These are phyloP conservation scores for Tuber brumale DNA, from an alignment of 495 filamentous ascomycete genomes.

Conservation along the genomic window DNA sequence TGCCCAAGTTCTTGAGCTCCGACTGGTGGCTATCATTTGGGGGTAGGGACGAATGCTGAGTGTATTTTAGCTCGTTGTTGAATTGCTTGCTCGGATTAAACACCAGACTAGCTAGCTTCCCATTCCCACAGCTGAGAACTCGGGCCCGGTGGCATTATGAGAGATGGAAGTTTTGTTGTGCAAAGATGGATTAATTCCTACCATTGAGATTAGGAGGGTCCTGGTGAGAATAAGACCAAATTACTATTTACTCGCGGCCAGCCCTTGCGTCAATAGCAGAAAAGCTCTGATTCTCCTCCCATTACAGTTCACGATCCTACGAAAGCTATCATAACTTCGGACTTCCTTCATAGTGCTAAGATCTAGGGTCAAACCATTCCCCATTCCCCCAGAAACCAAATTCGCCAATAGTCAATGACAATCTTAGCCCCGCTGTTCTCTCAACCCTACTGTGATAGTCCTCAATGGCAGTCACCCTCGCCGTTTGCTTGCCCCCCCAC, in stretches of 20 bases:
- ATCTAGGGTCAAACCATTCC: background rate
- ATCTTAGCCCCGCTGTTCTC: background rate
- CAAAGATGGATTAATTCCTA: background rate
- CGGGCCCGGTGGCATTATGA: background rate
- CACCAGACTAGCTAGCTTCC: background rate
- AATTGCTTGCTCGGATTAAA: background rate
- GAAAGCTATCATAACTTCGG: background rate
- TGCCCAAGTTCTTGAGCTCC: background rate
- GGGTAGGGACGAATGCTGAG: background rate
- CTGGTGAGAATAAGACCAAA: background rate
- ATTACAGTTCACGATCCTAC: background rate
- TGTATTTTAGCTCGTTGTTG: background rate
- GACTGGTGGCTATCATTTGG: background rate
- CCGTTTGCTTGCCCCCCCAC: background rate
- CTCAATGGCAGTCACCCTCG: background rate
- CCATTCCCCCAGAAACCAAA: background rate
- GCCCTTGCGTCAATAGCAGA: background rate
- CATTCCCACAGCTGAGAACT: background rate
- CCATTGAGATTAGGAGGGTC: background rate
- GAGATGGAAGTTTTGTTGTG: background rate
- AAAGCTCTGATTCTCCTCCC: background rate
- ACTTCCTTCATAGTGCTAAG: background rate
- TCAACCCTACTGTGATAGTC: background rate
- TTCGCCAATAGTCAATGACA: background rate
- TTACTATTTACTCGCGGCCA: background rate